Conservation (phyloP, 768 basidiomycete genomes). For the Hygrocybe punicea region DNA sequence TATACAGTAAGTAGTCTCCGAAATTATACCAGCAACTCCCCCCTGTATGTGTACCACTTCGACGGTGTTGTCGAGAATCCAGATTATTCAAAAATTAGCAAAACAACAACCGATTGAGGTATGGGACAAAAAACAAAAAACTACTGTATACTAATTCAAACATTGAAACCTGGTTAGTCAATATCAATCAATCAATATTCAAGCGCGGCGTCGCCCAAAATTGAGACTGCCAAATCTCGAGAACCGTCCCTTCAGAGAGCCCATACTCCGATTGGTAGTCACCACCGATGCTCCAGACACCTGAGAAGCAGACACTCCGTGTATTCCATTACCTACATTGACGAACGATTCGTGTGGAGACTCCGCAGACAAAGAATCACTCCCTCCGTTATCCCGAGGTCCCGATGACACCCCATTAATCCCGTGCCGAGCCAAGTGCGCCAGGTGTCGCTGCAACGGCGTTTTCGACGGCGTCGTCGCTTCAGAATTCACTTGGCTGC, state of each 20-base stretch:
- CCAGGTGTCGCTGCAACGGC: conserved; percentile 74
- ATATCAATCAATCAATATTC: too few species aligned
- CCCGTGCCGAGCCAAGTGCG: conserved; percentile 77
- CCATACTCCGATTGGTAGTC: conserved; percentile 58
- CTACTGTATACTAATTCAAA: conserved; percentile 9
- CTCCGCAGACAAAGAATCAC: conserved; percentile 58
- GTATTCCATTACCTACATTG: conserved; percentile 57
- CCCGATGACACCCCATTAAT: conserved; percentile 79
- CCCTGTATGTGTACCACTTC: too few species aligned
- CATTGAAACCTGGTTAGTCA: too few species aligned
- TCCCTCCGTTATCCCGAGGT: conserved; percentile 57
- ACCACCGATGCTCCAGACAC: conserved; percentile 57
- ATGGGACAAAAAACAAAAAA: conserved; percentile 5
- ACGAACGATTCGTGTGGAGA: conserved; percentile 76
- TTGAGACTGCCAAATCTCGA: conserved; percentile 74
- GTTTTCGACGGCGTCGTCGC: conserved; percentile 46
- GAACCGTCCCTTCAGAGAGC: conserved; percentile 69
- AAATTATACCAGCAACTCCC: too few species aligned
- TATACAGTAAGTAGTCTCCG: too few species aligned
- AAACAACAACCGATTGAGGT: background rate
- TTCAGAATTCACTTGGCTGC: conserved; percentile 20
- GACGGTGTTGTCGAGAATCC: conserved; percentile 17
- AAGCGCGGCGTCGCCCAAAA: conserved; percentile 51
- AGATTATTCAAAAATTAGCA: conserved; percentile 8
- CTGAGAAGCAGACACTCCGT: conserved; percentile 39